A percentile compares a stretch with the other conserved stretches of the same genome.
These are phyloP conservation scores for Pisolithus orientalis DNA, from an alignment of 768 basidiomycete species.

Conservation along the genomic window DNA sequence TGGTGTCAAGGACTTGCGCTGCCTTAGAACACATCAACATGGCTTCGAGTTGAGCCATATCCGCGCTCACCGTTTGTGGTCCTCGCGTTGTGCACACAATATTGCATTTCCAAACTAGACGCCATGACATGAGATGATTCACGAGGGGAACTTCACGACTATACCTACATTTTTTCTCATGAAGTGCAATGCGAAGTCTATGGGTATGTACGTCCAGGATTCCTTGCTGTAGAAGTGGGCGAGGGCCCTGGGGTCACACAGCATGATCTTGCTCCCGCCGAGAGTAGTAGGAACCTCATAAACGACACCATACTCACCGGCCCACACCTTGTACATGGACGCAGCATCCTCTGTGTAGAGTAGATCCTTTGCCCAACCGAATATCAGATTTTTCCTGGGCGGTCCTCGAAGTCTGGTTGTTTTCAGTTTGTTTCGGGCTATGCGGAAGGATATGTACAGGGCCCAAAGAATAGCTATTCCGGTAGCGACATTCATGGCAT, in stretches of 20 bases:
- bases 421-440: slow-evolving; percentile 4
- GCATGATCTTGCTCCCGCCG: slow-evolving; percentile 28
- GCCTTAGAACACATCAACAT: slow-evolving; percentile 7
- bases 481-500: neutral
- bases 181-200: slow-evolving; percentile 12
- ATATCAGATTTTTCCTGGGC: slow-evolving; percentile 11
- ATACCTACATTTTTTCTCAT: slow-evolving; percentile 22
- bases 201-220: slow-evolving; percentile 31
- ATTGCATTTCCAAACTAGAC: slow-evolving; percentile 31
- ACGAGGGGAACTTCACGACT: neutral
- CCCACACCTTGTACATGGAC: slow-evolving; percentile 40
- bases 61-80: slow-evolving; percentile 32
- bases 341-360: slow-evolving; percentile 20
- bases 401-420: slow-evolving; percentile 20
- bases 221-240: slow-evolving; percentile 46
- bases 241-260: slow-evolving; percentile 47
- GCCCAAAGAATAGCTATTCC: neutral
- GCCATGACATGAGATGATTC: neutral
- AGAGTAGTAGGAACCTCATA: slow-evolving; percentile 35
- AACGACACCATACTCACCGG: slow-evolving; percentile 39
- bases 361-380: slow-evolving; percentile 6
- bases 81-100: slow-evolving; percentile 37
- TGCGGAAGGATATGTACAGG: slow-evolving; percentile 2
- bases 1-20: slow-evolving; percentile 22
- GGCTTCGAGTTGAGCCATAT: neutral